Base-by-base conservation (phyloP, 208 protist species). In the Blechomonas ayalai region DNA sequence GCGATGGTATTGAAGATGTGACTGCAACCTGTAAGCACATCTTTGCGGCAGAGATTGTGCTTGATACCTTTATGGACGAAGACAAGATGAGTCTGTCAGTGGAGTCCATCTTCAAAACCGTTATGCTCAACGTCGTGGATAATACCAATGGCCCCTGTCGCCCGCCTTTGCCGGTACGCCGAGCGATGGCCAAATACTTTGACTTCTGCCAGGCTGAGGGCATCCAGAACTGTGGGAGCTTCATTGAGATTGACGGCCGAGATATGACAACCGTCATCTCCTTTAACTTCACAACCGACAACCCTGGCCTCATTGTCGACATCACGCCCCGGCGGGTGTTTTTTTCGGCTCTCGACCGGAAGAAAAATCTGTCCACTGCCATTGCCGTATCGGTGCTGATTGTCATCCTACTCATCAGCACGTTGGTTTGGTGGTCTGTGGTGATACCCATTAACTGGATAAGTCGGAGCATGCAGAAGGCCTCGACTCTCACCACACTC, bases 371-470 rank as follows among this genome's bases (percentile, higher is more conserved):
- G 0, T 42, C 31, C 0, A 43, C 58, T n/a, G 42, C 41, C 24
- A 32, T 80, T 23, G 51, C 59, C n/a, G 18, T 37, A n/a, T 26
- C 34, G 4, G 38, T 74, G 8, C 12, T 59, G 3, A 42, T 52
- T 3, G 0, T 62, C 0, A 55, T 65, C 16, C 0, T 67, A 6
- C 20, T 49, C 9, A 23, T 58, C 8, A 54, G 50, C 10, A 40
- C 38, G 7, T 20, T 71, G 4, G 48, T 67, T 42, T 66, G 57
- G 56, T 25, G 47, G 8, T 13, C 27, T 16, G 57, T 70, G 6
- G 22, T 39, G 2, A n/a, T 64, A 1, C 66, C 71, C 0, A 36
- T 80, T 28, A 49, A 54, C 4, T 47, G 31, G 27, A 65, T 80
- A 13, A 68, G 60, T 44, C 44, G 26, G 1, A 53, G 66, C 24